These are phyloP conservation scores for Quercus lobata DNA, from an alignment of 331 rosid species.

Conservation along the genomic window DNA sequence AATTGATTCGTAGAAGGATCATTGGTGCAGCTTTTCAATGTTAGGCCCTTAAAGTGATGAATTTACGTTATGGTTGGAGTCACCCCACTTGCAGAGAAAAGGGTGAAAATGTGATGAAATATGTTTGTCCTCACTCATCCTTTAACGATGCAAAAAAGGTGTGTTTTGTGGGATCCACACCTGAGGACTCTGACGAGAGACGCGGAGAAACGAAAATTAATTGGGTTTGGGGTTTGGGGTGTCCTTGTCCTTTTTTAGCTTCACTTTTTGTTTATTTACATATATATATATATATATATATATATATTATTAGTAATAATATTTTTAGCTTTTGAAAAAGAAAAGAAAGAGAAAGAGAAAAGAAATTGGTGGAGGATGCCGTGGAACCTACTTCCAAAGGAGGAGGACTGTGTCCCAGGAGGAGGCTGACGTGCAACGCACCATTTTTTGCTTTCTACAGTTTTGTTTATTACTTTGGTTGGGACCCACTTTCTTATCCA, in stretches of 20 bases:
- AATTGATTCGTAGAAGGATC: no score
- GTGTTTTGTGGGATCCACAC: background rate
- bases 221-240: background rate
- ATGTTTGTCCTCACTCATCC: no score
- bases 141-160: no score
- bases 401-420: background rate
- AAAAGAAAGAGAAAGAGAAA: no score
- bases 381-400: constrained; percentile 3
- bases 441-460: background rate
- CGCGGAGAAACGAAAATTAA: background rate
- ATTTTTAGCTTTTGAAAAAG: background rate
- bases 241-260: background rate
- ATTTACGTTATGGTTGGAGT: no score
- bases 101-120: no score
- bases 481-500: background rate
- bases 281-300: no score
- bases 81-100: no score
- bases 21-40: no score
- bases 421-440: background rate
- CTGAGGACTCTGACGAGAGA: background rate
- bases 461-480: background rate
- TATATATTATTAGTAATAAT: background rate
- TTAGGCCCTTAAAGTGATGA: no score
- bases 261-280: background rate
- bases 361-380: background rate